Evolutionary conservation across 2,329 filamentous ascomycete genomes (phyloP).

Genomic region (Sodiomyces alkalinus): DNA sequence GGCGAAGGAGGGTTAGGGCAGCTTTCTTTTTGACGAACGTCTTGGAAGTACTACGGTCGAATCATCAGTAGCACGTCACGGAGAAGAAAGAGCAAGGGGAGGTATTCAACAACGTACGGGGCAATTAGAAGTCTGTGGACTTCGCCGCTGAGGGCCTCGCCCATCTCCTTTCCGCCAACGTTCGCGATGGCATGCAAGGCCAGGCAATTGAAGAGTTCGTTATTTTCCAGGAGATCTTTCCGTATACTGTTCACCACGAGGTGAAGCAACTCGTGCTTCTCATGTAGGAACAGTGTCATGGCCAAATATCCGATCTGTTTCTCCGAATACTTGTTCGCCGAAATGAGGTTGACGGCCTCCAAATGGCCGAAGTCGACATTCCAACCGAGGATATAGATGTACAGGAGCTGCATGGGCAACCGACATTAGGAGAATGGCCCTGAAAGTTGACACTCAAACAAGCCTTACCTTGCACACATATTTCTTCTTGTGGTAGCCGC

Average conservation of each 20-base stretch:
- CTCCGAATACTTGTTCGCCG: constrained; percentile 92
- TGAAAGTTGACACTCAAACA: not conserved
- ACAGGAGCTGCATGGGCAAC: constrained; percentile 59
- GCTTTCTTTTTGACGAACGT: constrained; percentile 99
- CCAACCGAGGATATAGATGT: constrained; percentile 98
- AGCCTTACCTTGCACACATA: constrained; percentile 85
- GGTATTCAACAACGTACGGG: constrained; percentile 71
- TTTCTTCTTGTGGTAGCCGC: constrained; percentile 99
- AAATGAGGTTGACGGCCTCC: constrained; percentile 95
- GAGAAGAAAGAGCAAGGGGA: constrained; percentile 5
- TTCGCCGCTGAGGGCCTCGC: constrained; percentile 79
- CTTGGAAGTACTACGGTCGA: constrained; percentile 60
- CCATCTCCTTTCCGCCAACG: constrained; percentile 92
- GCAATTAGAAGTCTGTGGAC: constrained; percentile 91
- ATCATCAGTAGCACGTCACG: too few species aligned
- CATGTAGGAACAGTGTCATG: constrained; percentile 92
- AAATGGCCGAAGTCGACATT: constrained; percentile 98
- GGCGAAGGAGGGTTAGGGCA: constrained; percentile 74
- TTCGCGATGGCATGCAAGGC: constrained; percentile 96
- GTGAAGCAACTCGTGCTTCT: constrained; percentile 90
- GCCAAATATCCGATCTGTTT: constrained; percentile 98
- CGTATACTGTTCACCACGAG: constrained; percentile 97
- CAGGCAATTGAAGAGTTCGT: constrained; percentile 94
- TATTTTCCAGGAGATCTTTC: constrained; percentile 86
- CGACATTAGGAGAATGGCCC: constrained; percentile 10